Base-by-base conservation (phyloP, 768 basidiomycete genomes). In the Myochromella boudieri region DNA sequence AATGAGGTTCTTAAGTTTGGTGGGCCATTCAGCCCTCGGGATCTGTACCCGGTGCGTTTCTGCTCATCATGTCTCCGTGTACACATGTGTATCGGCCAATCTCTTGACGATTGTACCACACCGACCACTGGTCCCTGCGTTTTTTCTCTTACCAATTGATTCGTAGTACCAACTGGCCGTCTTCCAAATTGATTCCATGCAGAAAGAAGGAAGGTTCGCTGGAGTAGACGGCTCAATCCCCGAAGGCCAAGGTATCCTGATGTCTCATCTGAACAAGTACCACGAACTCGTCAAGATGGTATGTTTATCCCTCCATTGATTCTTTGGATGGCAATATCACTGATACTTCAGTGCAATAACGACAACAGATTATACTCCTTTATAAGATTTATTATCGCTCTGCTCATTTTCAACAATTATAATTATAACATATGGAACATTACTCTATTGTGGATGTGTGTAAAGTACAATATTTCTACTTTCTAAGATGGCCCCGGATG, bases 271-370 rank as follows among this genome's bases (percentile, higher is more conserved):
- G 41, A 94, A 87, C 53, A 95, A 98, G 66, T 95, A 93, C 49
- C 95, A 98, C 59, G 95, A 97, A 64, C 70, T 97, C 44, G 73
- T 97, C 9, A 92, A 94, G 69, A 95, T 97, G 92, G 90, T 90
- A 54, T 32, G 78, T 61, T 12, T 34, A 25, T 31, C 14, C 5
- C 14, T 25, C 27, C 26, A 41, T 46, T 17, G n/a, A n/a, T 32
- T 17, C n/a, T n/a, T n/a, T n/a, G n/a, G n/a, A n/a, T n/a, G n/a
- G n/a, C n/a, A 31, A 42, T 27, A 24, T 42, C 31, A 20, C 17
- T 32, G 28, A 28, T 29, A 37, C 24, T 28, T 15, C 20, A 38
- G 9, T 17, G n/a, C n/a, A n/a, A 34, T 43, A 88, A 90, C 68
- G 91, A 48, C 91, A 85, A 60, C 86, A 91, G 60, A 78, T 87